These are phyloP conservation scores for Penicillium lividum DNA, from an alignment of 495 filamentous ascomycete genomes.

Conservation along the genomic window DNA sequence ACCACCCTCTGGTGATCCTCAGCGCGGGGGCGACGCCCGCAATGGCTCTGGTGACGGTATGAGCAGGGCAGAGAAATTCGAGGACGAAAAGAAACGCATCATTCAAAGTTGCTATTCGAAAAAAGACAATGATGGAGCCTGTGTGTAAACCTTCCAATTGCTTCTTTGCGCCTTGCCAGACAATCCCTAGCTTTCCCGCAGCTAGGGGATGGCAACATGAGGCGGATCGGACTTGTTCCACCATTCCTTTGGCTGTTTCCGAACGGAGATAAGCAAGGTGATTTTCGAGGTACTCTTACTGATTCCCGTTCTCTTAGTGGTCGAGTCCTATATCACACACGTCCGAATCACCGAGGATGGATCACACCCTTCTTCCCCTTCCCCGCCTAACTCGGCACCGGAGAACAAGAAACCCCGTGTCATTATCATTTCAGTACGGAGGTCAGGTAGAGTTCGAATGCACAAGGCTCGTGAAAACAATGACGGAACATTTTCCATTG, in stretches of 20 bases:
- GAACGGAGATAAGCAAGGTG: background rate
- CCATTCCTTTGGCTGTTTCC: background rate
- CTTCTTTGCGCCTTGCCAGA: background rate
- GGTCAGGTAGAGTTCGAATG: constrained; percentile 88
- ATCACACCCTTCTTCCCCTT: constrained; percentile 78
- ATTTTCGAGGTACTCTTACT: constrained; percentile 8
- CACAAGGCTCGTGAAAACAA: constrained; percentile 96
- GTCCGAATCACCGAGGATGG: constrained; percentile 86
- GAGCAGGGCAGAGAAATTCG: constrained; percentile 84
- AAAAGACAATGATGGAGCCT: constrained; percentile 76
- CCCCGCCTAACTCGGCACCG: constrained; percentile 67
- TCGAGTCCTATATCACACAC: constrained; percentile 97
- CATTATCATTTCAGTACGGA: constrained; percentile 89
- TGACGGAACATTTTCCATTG: constrained; percentile 93
- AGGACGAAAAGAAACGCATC: constrained; percentile 93
- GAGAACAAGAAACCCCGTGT: constrained; percentile 84
- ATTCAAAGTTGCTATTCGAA: constrained; percentile 89
- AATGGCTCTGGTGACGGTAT: constrained; percentile 40
- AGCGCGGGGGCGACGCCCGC: constrained; percentile 37
- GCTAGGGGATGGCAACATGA: constrained; percentile 11
- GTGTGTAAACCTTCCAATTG: constrained; percentile 50
- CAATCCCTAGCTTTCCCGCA: background rate
- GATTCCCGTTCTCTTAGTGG: constrained; percentile 51
- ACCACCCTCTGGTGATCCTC: constrained; percentile 29
- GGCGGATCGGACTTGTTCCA: background rate